Evolutionary conservation across 257 asterid species (phyloP).

Genomic region (Capsicum baccatum): DNA sequence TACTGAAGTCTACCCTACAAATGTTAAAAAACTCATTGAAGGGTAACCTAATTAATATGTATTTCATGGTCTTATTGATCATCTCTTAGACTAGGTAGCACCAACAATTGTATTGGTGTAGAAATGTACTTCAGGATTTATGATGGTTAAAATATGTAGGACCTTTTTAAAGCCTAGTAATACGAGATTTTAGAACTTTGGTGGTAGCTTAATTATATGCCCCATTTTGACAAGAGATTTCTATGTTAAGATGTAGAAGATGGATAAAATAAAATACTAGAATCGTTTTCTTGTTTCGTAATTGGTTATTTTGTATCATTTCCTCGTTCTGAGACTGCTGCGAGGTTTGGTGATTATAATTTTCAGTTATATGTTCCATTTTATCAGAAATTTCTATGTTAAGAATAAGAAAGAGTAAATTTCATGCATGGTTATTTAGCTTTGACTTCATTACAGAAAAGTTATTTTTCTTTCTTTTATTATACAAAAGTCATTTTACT

Average conservation of each 20-base stretch:
- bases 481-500: too few relatives aligned
- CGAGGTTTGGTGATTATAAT: neutral
- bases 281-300: neutral
- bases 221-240: neutral
- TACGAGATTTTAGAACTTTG: neutral
- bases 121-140: neutral
- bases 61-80: neutral
- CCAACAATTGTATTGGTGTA: neutral
- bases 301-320: neutral
- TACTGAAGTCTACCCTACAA: constrained; percentile 65
- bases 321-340: neutral
- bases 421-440: too few relatives aligned
- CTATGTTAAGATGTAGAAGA: neutral
- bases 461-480: too few relatives aligned
- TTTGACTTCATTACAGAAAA: too few relatives aligned
- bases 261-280: neutral
- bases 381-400: too few relatives aligned
- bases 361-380: neutral
- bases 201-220: neutral
- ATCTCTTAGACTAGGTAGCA: neutral
- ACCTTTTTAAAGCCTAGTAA: neutral
- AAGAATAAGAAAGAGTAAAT: too few relatives aligned
- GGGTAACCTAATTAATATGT: constrained; percentile 25
- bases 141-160: neutral
- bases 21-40: constrained; percentile 49